phyloP scores from a whole-genome alignment of 345 rosid species.

The Rhodamnia argentea region DNA sequence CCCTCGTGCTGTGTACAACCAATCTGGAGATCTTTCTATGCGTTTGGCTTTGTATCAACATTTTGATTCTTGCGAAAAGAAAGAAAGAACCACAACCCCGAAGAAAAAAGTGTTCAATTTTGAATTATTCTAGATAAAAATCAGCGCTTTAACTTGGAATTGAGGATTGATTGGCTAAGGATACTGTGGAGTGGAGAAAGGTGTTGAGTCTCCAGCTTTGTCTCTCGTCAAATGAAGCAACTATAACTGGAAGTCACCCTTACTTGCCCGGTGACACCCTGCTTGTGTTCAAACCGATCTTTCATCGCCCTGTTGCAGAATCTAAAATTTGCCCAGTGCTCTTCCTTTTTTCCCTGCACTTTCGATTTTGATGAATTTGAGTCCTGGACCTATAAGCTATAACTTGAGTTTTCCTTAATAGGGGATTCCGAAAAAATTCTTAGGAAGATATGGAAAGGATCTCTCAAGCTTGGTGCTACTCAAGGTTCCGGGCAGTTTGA shows the following conservation, averaged over 20 bases:
- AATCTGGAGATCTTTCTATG: not conserved
- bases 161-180: not conserved
- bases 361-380: not conserved
- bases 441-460: not conserved
- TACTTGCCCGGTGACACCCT: not conserved
- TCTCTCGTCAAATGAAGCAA: not conserved
- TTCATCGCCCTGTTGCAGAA: not conserved
- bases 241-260: not conserved
- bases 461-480: not conserved
- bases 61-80: not conserved
- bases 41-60: not conserved
- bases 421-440: not conserved
- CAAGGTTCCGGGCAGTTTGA: not conserved
- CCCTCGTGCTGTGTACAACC: not conserved
- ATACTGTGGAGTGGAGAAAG: not conserved
- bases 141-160: not conserved
- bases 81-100: not conserved
- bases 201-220: not conserved
- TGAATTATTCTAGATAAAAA: not conserved
- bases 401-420: not conserved
- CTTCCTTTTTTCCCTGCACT: not conserved
- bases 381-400: not conserved
- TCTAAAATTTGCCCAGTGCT: not conserved
- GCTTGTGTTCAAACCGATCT: not conserved
- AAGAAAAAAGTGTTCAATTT: not conserved